A percentile compares a stretch with the other conserved stretches of the same genome.
phyloP scores from a whole-genome alignment of 2,329 filamentous ascomycete species.

The Hypoxylon sp. region DNA sequence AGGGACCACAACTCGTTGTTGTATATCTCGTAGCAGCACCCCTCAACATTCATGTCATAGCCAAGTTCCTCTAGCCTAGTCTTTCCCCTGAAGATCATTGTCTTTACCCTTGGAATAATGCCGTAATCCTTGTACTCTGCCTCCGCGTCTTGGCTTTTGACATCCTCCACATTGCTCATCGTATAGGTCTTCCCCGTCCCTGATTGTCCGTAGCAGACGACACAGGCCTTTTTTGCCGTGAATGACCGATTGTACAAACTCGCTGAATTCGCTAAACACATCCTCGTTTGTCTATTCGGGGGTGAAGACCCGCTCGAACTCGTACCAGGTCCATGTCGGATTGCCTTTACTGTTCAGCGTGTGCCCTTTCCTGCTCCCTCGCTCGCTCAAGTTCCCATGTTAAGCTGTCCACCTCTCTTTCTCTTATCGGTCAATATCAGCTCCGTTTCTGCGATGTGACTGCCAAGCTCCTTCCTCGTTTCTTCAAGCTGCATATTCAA shows the following conservation, averaged over 20 bases:
- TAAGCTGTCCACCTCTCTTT: neutral
- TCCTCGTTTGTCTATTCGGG: slow-evolving; percentile 82
- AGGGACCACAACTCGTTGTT: slow-evolving; percentile 85
- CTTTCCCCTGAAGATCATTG: slow-evolving; percentile 91
- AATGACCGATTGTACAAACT: slow-evolving; percentile 93
- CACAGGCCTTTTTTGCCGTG: slow-evolving; percentile 98
- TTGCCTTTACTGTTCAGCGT: neutral
- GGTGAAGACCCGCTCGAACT: slow-evolving; percentile 92
- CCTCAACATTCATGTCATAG: slow-evolving; percentile 91
- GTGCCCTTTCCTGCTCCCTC: slow-evolving; percentile 1
- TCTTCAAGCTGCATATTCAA: slow-evolving; percentile 4
- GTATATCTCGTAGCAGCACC: slow-evolving; percentile 96
- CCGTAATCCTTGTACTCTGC: slow-evolving; percentile 68
- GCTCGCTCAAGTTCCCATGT: slow-evolving; percentile 4
- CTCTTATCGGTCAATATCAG: neutral
- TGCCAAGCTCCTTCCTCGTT: neutral
- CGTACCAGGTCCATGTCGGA: slow-evolving; percentile 64
- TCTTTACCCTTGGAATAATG: slow-evolving; percentile 93
- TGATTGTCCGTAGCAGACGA: slow-evolving; percentile 98
- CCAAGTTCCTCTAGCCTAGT: slow-evolving; percentile 86
- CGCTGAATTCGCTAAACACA: slow-evolving; percentile 93
- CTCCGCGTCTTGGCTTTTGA: slow-evolving; percentile 44
- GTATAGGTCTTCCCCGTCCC: slow-evolving; percentile 97
- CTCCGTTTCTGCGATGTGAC: neutral
- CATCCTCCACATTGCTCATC: slow-evolving; percentile 71